These are phyloP conservation scores for Fraxinus platypoda DNA, from an alignment of 305 asterid species.

Conservation along the genomic window DNA sequence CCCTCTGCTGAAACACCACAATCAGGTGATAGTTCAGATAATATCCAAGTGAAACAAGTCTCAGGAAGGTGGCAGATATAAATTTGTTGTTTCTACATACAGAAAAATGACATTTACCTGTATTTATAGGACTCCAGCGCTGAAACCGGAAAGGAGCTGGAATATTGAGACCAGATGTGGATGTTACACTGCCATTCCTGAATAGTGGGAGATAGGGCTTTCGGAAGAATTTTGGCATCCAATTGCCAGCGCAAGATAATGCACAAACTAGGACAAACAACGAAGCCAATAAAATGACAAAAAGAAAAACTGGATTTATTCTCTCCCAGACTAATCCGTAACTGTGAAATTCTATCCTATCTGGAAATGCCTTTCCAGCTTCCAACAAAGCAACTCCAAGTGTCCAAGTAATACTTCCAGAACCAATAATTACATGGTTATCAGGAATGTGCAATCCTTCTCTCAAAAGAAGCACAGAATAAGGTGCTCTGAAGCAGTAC, in stretches of 20 bases:
- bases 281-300: slow-evolving; percentile 42
- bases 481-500: slow-evolving; percentile 62
- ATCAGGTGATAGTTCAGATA: background rate
- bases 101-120: slow-evolving; percentile 36
- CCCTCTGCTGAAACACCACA: slow-evolving; percentile 48
- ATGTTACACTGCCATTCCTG: slow-evolving; percentile 41
- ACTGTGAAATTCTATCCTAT: slow-evolving; percentile 32
- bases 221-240: slow-evolving; percentile 45
- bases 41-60: background rate
- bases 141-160: slow-evolving; percentile 50
- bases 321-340: slow-evolving; percentile 37
- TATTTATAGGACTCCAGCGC: slow-evolving; percentile 64
- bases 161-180: slow-evolving; percentile 45
- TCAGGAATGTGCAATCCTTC: slow-evolving; percentile 59
- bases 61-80: background rate
- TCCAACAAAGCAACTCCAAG: slow-evolving; percentile 60
- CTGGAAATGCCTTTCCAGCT: slow-evolving; percentile 53
- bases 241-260: slow-evolving; percentile 40
- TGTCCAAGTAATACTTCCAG: slow-evolving; percentile 65
- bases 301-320: slow-evolving; percentile 40
- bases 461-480: slow-evolving; percentile 48
- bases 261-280: slow-evolving; percentile 45
- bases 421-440: slow-evolving; percentile 41
- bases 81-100: background rate
- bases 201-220: slow-evolving; percentile 56